Conservation (phyloP, 2,329 filamentous ascomycete species). For the Ophiostoma angusticollis region DNA sequence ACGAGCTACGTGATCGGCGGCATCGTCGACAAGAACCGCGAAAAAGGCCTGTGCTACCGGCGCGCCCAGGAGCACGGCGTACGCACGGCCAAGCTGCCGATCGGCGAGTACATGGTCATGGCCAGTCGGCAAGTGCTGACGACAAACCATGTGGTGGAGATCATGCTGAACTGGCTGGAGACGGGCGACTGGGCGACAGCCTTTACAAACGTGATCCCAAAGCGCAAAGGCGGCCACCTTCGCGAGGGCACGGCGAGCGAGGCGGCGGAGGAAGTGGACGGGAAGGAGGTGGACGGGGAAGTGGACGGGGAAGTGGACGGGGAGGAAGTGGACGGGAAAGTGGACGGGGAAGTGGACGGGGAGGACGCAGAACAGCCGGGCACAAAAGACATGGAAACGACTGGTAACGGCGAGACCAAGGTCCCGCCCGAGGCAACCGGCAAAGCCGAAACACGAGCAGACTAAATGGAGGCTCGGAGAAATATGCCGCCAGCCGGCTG, state of each 20-base stretch:
- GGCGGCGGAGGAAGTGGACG: conserved; percentile 17
- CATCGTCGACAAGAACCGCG: conserved; percentile 87
- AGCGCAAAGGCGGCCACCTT: conserved; percentile 69
- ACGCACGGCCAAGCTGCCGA: conserved; percentile 80
- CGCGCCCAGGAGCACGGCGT: conserved; percentile 63
- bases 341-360: conserved; percentile 7
- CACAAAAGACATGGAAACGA: no score
- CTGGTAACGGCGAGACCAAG: no score
- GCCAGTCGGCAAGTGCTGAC: conserved; percentile 72
- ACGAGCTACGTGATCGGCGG: conserved; percentile 90
- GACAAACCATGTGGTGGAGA: conserved; percentile 93
- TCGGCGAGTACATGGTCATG: conserved; percentile 93
- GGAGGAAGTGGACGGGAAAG: not conserved
- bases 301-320: not conserved
- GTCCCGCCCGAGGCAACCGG: no score
- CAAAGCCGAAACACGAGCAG: no score
- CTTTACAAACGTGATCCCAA: conserved; percentile 79
- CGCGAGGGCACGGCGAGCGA: conserved; percentile 26
- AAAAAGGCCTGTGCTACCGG: conserved; percentile 89
- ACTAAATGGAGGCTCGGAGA: no score
- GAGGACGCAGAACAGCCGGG: conserved; percentile 1
- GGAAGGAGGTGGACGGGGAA: conserved; percentile 16
- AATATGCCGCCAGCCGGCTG: no score
- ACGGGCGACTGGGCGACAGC: conserved; percentile 82
- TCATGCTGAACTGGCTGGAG: conserved; percentile 90